A percentile compares a stretch with the other conserved stretches of the same genome.
Evolutionary conservation across 371 early-diverging fungal species (phyloP).

Genomic region (Fennellomyces sp.): DNA sequence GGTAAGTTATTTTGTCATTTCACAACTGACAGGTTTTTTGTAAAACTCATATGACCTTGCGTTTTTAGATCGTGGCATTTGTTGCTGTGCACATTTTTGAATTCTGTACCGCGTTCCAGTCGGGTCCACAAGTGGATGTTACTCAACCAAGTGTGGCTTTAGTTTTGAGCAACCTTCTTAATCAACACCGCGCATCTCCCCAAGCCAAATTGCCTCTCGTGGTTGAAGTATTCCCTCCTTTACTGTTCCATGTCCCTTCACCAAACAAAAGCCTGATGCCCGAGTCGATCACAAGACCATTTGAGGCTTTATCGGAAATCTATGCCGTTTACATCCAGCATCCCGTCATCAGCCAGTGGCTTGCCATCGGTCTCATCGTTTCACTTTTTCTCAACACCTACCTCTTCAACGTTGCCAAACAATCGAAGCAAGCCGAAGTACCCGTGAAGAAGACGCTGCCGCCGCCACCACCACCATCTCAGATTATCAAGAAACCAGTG

Average conservation of each 20-base stretch:
- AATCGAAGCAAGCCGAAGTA: slow-evolving; percentile 22
- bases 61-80: slow-evolving; percentile 52
- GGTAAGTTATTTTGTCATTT: slow-evolving; percentile 7
- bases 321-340: slow-evolving; percentile 59
- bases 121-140: slow-evolving; percentile 49
- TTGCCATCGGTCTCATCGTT: slow-evolving; percentile 47
- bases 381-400: slow-evolving; percentile 65
- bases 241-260: slow-evolving; percentile 54
- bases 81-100: slow-evolving; percentile 78
- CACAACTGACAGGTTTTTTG: slow-evolving; percentile 1
- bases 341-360: slow-evolving; percentile 62
- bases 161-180: slow-evolving; percentile 45
- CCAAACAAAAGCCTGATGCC: slow-evolving; percentile 22
- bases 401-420: slow-evolving; percentile 57
- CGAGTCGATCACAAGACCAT: slow-evolving; percentile 33
- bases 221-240: slow-evolving; percentile 66
- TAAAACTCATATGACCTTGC: not conserved
- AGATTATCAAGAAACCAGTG: slow-evolving; percentile 15
- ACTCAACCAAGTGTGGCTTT: slow-evolving; percentile 38
- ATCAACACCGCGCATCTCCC: slow-evolving; percentile 44
- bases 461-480: not conserved
- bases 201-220: slow-evolving; percentile 50
- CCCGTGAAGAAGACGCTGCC: not conserved
- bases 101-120: slow-evolving; percentile 64
- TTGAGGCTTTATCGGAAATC: slow-evolving; percentile 47